A percentile compares a stretch with the other conserved stretches of the same genome.
Conservation (phyloP, 257 asterid genomes). For the Ballota nigra region DNA sequence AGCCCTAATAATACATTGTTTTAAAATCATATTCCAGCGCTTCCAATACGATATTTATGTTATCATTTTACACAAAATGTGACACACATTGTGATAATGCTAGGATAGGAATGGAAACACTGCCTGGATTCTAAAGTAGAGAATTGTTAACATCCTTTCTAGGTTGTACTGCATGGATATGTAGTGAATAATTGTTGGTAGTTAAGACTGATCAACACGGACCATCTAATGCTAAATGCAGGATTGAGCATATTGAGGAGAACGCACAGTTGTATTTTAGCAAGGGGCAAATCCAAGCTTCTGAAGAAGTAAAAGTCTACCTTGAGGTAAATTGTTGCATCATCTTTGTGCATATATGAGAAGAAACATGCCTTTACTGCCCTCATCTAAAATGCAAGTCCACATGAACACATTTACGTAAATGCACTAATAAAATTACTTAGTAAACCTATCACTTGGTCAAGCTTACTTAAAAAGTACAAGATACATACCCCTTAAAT, state of each 20-base stretch:
- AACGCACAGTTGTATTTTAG: conserved; percentile 70
- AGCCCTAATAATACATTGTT: not conserved
- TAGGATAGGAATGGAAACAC: no score
- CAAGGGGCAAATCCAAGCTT: conserved; percentile 61
- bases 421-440: no score
- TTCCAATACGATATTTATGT: no score
- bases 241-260: conserved; percentile 89
- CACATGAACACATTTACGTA: not conserved
- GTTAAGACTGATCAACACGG: not conserved
- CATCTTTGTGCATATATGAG: not conserved
- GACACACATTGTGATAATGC: no score
- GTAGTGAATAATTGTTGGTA: no score
- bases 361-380: not conserved
- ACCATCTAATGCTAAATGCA: conserved; percentile 35
- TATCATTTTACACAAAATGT: not conserved
- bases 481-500: no score
- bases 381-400: not conserved
- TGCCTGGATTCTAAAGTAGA: no score
- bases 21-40: not conserved
- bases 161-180: no score
- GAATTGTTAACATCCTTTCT: no score
- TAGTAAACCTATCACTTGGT: no score
- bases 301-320: conserved; percentile 56
- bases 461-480: no score
- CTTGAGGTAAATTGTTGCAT: conserved; percentile 47